These are phyloP conservation scores for Cryphonectria radicalis DNA, from an alignment of 2,329 filamentous ascomycete genomes.

Conservation along the genomic window DNA sequence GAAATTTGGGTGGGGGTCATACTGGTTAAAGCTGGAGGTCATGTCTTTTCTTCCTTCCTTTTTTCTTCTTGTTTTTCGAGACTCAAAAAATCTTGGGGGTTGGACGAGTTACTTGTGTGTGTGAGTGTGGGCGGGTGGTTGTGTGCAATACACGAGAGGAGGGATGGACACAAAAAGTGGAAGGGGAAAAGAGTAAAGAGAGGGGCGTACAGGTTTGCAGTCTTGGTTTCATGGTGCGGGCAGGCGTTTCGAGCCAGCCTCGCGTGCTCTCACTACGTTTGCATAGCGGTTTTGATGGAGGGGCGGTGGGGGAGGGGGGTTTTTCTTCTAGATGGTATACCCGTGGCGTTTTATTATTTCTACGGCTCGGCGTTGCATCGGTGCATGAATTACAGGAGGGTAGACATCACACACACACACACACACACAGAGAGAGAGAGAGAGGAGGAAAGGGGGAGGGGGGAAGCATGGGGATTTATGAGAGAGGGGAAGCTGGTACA, in stretches of 20 bases:
- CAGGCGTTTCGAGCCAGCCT: background rate
- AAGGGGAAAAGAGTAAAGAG: background rate
- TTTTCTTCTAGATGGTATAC: constrained; percentile 21
- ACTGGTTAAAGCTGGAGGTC: background rate
- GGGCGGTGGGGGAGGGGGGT: background rate
- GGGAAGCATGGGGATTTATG: background rate
- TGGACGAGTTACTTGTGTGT: background rate
- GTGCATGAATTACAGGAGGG: constrained; percentile 3
- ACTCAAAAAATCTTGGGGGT: background rate
- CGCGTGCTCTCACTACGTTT: constrained; percentile 12
- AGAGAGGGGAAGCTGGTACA: background rate
- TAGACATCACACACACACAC: background rate
- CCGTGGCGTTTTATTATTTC: constrained; percentile 18
- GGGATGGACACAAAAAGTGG: background rate
- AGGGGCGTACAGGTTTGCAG: constrained; percentile 2
- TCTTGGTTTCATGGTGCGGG: background rate
- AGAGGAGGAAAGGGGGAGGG: too few species aligned
- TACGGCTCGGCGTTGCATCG: constrained; percentile 20
- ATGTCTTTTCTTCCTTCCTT: background rate
- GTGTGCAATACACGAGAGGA: background rate
- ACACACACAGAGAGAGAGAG: too few species aligned
- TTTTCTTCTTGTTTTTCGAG: background rate
- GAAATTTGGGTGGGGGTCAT: background rate
- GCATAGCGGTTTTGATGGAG: constrained; percentile 13
- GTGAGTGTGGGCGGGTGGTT: background rate